Percentiles rank a stretch among this genome's conserved stretches.
Conservation (phyloP, 495 filamentous ascomycete genomes). For the Cercophora samala region DNA sequence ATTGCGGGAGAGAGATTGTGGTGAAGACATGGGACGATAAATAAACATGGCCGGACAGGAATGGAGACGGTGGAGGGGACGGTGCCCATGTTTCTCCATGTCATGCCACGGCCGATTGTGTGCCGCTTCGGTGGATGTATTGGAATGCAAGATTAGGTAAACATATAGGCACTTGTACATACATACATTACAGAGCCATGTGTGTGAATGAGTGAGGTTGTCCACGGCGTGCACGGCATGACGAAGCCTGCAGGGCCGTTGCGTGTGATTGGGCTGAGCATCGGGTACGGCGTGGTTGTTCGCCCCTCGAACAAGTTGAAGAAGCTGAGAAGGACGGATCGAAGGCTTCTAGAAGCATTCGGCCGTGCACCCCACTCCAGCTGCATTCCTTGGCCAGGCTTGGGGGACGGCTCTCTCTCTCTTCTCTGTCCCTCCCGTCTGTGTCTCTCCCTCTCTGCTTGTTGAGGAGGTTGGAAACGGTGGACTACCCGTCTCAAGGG, state of each 20-base stretch:
- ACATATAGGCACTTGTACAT: no score
- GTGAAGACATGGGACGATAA: neutral
- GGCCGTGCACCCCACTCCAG: neutral
- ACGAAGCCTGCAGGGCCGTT: conserved; percentile 7
- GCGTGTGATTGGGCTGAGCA: neutral
- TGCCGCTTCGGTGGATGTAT: neutral
- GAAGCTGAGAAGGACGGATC: neutral
- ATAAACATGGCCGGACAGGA: neutral
- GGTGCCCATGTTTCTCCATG: neutral
- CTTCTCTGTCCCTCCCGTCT: conserved; percentile 5
- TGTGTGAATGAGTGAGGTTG: neutral
- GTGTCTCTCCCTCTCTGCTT: no score
- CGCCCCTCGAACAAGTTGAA: neutral
- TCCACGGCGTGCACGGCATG: conserved; percentile 1
- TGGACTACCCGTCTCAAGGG: conserved; percentile 13
- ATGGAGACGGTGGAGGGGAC: neutral
- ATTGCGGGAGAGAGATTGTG: neutral
- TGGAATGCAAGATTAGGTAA: neutral
- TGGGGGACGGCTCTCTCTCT: conserved; percentile 3
- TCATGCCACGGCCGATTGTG: neutral
- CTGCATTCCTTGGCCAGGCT: conserved; percentile 2
- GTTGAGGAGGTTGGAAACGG: conserved; percentile 9
- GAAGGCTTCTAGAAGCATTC: conserved; percentile 18
- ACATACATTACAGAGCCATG: no score
- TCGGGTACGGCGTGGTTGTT: neutral